phyloP scores from a whole-genome alignment of 257 asterid genomes.

The Ballota nigra region DNA sequence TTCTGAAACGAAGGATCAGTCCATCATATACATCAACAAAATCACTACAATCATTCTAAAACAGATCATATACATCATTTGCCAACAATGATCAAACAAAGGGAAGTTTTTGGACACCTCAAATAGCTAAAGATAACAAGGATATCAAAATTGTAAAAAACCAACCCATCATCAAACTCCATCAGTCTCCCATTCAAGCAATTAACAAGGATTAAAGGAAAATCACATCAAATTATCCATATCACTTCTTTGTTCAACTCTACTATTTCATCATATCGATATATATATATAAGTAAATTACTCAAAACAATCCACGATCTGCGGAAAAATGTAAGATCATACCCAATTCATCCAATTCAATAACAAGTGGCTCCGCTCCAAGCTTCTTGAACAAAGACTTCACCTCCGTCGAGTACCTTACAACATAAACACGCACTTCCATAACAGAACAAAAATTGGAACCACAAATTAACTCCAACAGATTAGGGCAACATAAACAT shows the following conservation, averaged over 20 bases:
- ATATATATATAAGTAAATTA: neutral
- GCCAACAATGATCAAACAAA: neutral
- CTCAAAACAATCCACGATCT: neutral
- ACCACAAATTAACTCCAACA: neutral
- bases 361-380: conserved; percentile 74
- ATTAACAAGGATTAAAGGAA: neutral
- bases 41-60: neutral
- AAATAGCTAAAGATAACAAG: neutral
- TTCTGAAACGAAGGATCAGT: no score
- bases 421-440: neutral
- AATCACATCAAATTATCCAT: no score
- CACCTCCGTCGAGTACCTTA: conserved; percentile 80
- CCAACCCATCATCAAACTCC: no score
- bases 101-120: neutral
- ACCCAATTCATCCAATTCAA: conserved; percentile 90
- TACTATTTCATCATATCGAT: neutral
- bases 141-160: neutral
- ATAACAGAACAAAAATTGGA: no score
- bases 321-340: neutral
- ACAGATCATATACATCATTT: neutral
- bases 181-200: neutral
- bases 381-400: conserved; percentile 72
- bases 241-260: no score
- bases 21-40: no score
- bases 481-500: neutral